phyloP scores from a whole-genome alignment of 306 rosid species.

The Trichosanthes truncata region DNA sequence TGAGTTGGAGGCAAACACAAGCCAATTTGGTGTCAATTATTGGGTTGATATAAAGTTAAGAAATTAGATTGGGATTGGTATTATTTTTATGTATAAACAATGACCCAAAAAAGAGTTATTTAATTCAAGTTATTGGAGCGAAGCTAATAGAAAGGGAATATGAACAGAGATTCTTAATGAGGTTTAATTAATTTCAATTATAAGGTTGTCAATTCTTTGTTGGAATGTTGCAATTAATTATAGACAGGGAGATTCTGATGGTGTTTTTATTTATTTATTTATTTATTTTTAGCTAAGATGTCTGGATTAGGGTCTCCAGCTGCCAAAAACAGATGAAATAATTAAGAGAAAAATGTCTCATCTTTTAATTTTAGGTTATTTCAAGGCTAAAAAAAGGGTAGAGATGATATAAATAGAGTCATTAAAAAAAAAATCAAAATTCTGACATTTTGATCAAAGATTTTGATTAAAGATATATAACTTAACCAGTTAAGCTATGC shows the following conservation, averaged over 20 bases:
- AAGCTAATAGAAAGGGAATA: not conserved
- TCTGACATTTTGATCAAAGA: no score
- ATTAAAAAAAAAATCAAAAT: no score
- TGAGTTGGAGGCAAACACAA: not conserved
- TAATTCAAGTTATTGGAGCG: slow-evolving; percentile 1
- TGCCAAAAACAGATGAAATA: not conserved
- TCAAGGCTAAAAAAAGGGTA: not conserved
- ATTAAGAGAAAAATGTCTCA: not conserved
- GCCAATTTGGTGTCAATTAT: not conserved
- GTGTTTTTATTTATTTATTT: not conserved
- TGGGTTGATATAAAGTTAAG: not conserved
- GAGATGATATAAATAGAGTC: not conserved
- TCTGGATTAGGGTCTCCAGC: not conserved
- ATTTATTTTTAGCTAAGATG: not conserved
- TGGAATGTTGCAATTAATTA: not conserved
- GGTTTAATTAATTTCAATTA: not conserved
- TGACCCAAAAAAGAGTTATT: not conserved
- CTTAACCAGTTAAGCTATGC: no score
- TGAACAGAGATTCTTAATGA: not conserved
- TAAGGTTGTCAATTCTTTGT: slow-evolving; percentile 3
- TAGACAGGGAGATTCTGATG: not conserved
- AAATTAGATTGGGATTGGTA: not conserved
- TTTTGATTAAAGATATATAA: no score
- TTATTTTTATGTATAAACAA: not conserved
- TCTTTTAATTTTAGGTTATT: not conserved